Percentiles rank a stretch among this genome's conserved stretches.
These are phyloP conservation scores for Serendipita indica DNA, from an alignment of 768 basidiomycete species.

Conservation along the genomic window DNA sequence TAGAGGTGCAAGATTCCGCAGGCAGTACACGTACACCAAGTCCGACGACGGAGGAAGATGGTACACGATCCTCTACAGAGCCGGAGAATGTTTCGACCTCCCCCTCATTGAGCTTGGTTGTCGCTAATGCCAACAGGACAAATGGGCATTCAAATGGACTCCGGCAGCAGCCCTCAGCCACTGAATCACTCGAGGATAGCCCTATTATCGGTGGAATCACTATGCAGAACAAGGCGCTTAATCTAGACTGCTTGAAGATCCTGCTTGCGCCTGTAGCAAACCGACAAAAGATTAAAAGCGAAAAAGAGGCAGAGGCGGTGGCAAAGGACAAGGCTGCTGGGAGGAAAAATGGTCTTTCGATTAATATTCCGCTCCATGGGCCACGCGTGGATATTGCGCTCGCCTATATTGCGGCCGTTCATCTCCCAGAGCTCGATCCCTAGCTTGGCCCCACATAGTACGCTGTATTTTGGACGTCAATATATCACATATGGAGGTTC, in stretches of 20 bases:
- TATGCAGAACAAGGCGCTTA: not conserved
- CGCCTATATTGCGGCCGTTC: constrained; percentile 73
- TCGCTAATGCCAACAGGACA: too few relatives aligned
- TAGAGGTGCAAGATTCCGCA: not conserved
- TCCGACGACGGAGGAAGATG: constrained; percentile 3
- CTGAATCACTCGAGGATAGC: not conserved
- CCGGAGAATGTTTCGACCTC: not conserved
- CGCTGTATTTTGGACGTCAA: too few relatives aligned
- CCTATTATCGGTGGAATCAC: not conserved
- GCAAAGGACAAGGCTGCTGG: constrained; percentile 18
- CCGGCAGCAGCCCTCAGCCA: not conserved
- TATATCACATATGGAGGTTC: too few relatives aligned
- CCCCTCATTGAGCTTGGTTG: not conserved
- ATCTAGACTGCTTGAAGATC: constrained; percentile 53
- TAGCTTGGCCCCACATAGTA: too few relatives aligned
- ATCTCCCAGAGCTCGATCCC: constrained; percentile 54
- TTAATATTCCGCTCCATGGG: constrained; percentile 73
- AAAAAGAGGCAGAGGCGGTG: constrained; percentile 38
- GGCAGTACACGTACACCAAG: not conserved
- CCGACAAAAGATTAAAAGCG: constrained; percentile 44
- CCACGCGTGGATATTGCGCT: constrained; percentile 74
- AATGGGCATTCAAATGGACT: not conserved
- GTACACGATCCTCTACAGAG: not conserved
- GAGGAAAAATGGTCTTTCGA: constrained; percentile 47
- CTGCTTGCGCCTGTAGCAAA: constrained; percentile 55